Evolutionary conservation across 202 grass and related monocot genomes (phyloP), one percentile per base, ranked within the genome.

Genomic region (Miscanthus sacchariflorus): DNA sequence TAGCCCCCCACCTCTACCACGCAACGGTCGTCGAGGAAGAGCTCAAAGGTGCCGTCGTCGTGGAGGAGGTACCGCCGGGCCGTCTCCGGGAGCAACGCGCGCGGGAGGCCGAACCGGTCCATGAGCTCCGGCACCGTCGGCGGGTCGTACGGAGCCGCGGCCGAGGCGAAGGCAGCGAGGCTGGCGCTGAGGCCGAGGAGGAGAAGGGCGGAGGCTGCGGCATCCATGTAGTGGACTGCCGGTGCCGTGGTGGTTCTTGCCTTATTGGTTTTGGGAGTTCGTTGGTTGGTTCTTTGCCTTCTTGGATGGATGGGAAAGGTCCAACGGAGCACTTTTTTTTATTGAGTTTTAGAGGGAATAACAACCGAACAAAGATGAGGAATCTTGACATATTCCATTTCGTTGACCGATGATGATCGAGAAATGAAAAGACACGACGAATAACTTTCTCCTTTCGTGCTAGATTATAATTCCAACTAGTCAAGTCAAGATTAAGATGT

Each of bases 111-210:
- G 86, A 92, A 92, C 67, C 28, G 43, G 75, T 93, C 82, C 88
- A 98, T 91, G 25, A 98, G 74, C 81, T 95, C 88, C 66, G 91
- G 82, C 72, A 93, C 95, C 2, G 93, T 92, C 44, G 93, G 93
- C 4, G 80, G 77, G 6, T 81, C 18, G 59, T 79, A 83, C 49
- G 75, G 89, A 27, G 81, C 83, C 48, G 86, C 54, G 25, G 81
- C 28, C 54, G n/a, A 23, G 59, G 52, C 33, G 66, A 49, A 50
- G 68, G 80, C 63, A 49, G 54, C 8, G 54, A 82, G 12, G 78
- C 5, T 6, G 28, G 85, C 56, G 68, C 66, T 42, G 56, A 63
- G 83, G 66, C 21, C 58, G 59, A 83, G 27, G 78, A 88, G 63
- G 23, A 94, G 70, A 5, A 79, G 65, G 23, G 77, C 24, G 75